A percentile compares a stretch with the other conserved stretches of the same genome.
Evolutionary conservation across 2,329 filamentous ascomycete species (phyloP).

Genomic region (Penicillium sp.): DNA sequence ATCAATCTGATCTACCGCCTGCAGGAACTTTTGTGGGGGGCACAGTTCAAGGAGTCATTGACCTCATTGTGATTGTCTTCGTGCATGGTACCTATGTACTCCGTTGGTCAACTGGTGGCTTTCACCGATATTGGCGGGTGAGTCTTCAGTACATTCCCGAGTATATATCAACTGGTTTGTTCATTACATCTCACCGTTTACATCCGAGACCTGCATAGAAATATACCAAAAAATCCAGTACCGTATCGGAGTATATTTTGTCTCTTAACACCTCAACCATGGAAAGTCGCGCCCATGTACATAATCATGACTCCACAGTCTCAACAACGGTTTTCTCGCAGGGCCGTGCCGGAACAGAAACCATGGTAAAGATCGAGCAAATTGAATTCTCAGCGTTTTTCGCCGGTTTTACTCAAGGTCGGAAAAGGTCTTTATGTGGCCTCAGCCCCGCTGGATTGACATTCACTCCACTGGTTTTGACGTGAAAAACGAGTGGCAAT

Average conservation of each 20-base stretch:
- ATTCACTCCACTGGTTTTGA: constrained; percentile 20
- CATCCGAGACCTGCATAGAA: not conserved
- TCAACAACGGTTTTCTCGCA: constrained; percentile 22
- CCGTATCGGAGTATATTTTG: not conserved
- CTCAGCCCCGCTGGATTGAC: constrained; percentile 18
- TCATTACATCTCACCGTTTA: not conserved
- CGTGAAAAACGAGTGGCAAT: constrained; percentile 16
- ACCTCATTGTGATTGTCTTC: not conserved
- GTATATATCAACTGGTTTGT: not conserved
- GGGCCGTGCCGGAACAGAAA: constrained; percentile 24
- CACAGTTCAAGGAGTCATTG: not conserved
- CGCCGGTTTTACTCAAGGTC: not conserved
- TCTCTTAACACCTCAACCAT: constrained; percentile 16
- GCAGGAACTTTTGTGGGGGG: not conserved
- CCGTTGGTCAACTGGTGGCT: not conserved
- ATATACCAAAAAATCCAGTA: not conserved
- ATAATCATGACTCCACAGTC: constrained; percentile 18
- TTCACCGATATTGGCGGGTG: not conserved
- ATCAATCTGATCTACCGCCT: constrained; percentile 8
- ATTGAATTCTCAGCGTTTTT: constrained; percentile 5
- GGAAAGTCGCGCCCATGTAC: constrained; percentile 13
- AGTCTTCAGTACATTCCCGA: not conserved
- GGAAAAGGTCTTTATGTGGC: constrained; percentile 2
- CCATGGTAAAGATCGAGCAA: constrained; percentile 16
- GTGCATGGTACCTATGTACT: not conserved